A percentile compares a stretch with the other conserved stretches of the same genome.
Evolutionary conservation across 108 stramenopile species (phyloP).

Genomic region (Parietichytrium sp.): DNA sequence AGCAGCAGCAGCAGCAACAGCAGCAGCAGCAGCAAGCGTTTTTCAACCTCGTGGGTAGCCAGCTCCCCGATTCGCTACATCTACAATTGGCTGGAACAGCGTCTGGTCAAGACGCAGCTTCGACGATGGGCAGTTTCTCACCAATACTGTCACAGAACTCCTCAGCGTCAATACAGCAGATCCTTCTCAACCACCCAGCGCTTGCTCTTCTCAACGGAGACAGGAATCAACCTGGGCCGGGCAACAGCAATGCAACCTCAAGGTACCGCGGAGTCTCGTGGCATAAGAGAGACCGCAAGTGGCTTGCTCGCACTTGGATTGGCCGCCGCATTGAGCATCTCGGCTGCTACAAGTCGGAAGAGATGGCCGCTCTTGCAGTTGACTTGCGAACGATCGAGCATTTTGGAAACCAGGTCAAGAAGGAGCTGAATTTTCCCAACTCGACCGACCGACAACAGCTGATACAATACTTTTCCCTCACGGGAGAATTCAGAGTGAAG

Average conservation of each 20-base stretch:
- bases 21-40: neutral
- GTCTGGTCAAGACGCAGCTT: no score
- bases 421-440: conserved; percentile 25
- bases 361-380: neutral
- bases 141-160: no score
- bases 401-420: neutral
- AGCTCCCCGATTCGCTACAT: no score
- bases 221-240: neutral
- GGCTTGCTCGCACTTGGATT: conserved; percentile 36
- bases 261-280: conserved; percentile 36
- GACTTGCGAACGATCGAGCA: conserved; percentile 29
- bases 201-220: no score
- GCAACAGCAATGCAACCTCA: neutral
- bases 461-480: neutral
- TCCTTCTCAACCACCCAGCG: no score
- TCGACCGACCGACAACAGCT: neutral
- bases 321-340: conserved; percentile 24
- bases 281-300: conserved; percentile 16
- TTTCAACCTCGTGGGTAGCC: no score
- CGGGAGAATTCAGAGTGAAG: neutral
- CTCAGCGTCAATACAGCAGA: no score
- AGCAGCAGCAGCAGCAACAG: neutral
- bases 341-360: conserved; percentile 26
- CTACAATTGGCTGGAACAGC: no score
- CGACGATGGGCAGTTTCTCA: no score